phyloP scores from a whole-genome alignment of 83 land plant species.

The Picea abies region DNA sequence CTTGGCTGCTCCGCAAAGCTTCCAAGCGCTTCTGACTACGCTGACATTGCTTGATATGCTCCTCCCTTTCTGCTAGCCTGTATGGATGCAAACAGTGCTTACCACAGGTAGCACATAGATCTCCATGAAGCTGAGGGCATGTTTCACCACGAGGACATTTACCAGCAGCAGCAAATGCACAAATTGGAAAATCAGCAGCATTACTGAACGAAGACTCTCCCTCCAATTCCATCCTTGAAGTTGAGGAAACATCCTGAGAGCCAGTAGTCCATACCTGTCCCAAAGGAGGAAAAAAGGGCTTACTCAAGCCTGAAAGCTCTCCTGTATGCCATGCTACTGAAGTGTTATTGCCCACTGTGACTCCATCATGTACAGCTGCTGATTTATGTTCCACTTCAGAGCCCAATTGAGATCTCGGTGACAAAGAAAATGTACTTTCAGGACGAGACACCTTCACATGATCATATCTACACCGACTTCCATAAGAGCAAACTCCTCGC shows the following conservation, averaged over 20 bases:
- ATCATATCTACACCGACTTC: slow-evolving; percentile 89
- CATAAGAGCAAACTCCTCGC: slow-evolving; percentile 86
- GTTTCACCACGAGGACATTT: slow-evolving; percentile 76
- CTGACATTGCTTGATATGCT: slow-evolving; percentile 70
- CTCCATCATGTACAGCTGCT: background rate
- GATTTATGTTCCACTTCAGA: slow-evolving; percentile 8
- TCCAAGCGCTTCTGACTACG: slow-evolving; percentile 74
- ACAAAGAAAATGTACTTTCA: slow-evolving; percentile 24
- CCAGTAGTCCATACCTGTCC: slow-evolving; percentile 21
- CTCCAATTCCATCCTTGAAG: background rate
- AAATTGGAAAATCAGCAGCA: slow-evolving; percentile 64
- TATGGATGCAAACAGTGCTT: slow-evolving; percentile 94
- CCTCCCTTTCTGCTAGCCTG: slow-evolving; percentile 81
- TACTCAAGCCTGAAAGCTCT: slow-evolving; percentile 17
- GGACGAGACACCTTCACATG: slow-evolving; percentile 72
- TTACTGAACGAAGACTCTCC: slow-evolving; percentile 9
- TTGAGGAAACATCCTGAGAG: background rate
- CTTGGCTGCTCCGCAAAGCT: slow-evolving; percentile 82
- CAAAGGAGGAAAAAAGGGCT: slow-evolving; percentile 11
- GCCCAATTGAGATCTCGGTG: slow-evolving; percentile 18
- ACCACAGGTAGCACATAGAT: slow-evolving; percentile 83
- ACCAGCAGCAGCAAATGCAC: slow-evolving; percentile 96
- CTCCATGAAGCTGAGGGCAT: slow-evolving; percentile 88
- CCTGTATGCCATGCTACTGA: slow-evolving; percentile 2
- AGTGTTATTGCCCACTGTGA: background rate